phyloP scores from a whole-genome alignment of 1,284 basidiomycete genomes.

The Trichosporon asahii region DNA sequence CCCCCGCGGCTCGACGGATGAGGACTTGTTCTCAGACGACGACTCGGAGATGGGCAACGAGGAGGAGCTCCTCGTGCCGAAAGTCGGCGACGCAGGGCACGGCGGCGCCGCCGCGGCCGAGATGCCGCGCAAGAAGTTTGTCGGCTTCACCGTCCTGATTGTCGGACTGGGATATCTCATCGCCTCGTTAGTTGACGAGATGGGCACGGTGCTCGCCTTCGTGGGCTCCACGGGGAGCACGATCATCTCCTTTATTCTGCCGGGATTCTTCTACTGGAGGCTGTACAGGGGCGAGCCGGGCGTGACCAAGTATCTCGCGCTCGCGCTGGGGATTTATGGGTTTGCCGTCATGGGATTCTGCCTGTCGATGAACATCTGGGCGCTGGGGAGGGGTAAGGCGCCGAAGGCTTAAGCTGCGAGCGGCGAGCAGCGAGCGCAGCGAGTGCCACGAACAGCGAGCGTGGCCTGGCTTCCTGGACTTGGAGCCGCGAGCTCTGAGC shows the following conservation, averaged over 20 bases:
- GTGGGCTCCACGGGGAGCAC: slow-evolving; percentile 96
- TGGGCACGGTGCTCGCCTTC: slow-evolving; percentile 85
- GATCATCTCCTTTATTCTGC: slow-evolving; percentile 93
- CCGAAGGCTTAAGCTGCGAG: neutral
- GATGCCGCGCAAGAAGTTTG: slow-evolving; percentile 70
- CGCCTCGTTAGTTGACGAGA: slow-evolving; percentile 76
- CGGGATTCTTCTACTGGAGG: slow-evolving; percentile 59
- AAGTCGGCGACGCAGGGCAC: slow-evolving; percentile 54
- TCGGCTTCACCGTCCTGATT: slow-evolving; percentile 68
- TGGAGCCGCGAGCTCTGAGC: neutral
- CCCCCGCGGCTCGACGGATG: slow-evolving; percentile 9
- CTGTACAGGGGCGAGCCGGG: slow-evolving; percentile 68
- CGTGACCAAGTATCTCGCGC: slow-evolving; percentile 61
- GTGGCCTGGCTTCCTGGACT: too few relatives aligned
- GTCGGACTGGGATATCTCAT: slow-evolving; percentile 63
- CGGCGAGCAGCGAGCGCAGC: neutral
- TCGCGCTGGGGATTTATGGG: slow-evolving; percentile 72
- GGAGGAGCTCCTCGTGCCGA: slow-evolving; percentile 45
- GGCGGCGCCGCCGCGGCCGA: slow-evolving; percentile 58
- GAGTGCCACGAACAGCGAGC: neutral
- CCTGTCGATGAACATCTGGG: slow-evolving; percentile 71
- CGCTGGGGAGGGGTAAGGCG: slow-evolving; percentile 46
- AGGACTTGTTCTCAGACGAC: slow-evolving; percentile 15
- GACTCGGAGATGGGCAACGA: slow-evolving; percentile 30
- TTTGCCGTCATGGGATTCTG: slow-evolving; percentile 79